These are phyloP conservation scores for Trapa incisa DNA, from an alignment of 345 rosid genomes.

Conservation along the genomic window DNA sequence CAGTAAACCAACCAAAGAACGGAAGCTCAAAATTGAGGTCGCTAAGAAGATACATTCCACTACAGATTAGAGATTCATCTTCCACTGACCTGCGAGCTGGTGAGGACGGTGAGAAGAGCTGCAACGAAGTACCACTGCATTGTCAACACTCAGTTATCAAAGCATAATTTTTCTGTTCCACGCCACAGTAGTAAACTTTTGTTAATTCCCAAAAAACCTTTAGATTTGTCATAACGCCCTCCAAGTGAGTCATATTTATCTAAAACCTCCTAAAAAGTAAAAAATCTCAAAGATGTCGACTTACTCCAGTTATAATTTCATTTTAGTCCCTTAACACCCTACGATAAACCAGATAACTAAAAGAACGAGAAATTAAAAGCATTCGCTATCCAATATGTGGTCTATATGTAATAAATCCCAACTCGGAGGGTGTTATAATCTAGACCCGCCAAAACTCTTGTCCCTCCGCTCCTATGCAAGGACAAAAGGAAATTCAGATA, in stretches of 20 bases:
- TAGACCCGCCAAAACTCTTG: not conserved
- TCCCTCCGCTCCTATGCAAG: no score
- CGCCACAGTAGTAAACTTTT: no score
- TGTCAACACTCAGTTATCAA: slow-evolving; percentile 3
- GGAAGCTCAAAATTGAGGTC: not conserved
- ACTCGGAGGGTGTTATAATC: not conserved
- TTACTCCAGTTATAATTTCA: not conserved
- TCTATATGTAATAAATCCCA: not conserved
- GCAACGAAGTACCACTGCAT: slow-evolving; percentile 48
- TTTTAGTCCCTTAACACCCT: not conserved
- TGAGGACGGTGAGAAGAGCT: slow-evolving; percentile 34
- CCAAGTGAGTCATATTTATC: not conserved
- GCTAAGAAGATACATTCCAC: not conserved
- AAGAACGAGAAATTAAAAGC: not conserved
- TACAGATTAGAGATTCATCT: not conserved
- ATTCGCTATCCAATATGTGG: not conserved
- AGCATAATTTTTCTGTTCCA: slow-evolving; percentile 3
- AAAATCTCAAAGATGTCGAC: not conserved
- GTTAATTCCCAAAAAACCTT: not conserved
- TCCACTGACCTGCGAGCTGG: slow-evolving; percentile 39
- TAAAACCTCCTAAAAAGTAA: not conserved
- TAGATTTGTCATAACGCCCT: not conserved
- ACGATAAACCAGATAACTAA: no score
- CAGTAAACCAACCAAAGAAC: not conserved
- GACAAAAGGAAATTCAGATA: not conserved